phyloP scores from a whole-genome alignment of 176 grass and related monocot species.

The Triticum timopheevii region DNA sequence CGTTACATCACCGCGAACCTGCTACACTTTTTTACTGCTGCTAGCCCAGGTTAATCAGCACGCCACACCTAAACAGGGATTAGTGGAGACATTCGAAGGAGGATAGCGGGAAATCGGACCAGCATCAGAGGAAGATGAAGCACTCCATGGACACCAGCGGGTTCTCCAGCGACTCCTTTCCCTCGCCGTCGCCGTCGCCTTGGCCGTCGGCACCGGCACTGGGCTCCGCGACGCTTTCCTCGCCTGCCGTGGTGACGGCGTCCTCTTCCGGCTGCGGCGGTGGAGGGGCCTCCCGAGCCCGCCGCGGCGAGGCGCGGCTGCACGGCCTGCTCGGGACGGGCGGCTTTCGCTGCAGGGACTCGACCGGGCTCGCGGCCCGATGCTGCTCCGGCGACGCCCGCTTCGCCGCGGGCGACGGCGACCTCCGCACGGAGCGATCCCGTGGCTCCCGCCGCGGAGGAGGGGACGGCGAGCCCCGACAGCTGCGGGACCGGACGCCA shows the following conservation, averaged over 20 bases:
- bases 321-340: conserved; percentile 24
- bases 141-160: conserved; percentile 90
- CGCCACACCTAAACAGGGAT: conserved; percentile 10
- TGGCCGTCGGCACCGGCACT: neutral
- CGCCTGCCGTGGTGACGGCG: neutral
- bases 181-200: conserved; percentile 28
- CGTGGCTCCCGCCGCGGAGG: conserved; percentile 42
- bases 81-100: conserved; percentile 9
- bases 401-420: conserved; percentile 64
- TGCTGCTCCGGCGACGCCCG: conserved; percentile 25
- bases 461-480: conserved; percentile 50
- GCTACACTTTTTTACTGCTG: neutral
- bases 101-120: conserved; percentile 26
- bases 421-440: conserved; percentile 63
- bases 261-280: conserved; percentile 20
- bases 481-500: conserved; percentile 58
- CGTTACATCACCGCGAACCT: neutral
- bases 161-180: conserved; percentile 83
- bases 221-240: neutral
- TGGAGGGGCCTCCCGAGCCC: conserved; percentile 9
- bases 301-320: conserved; percentile 24
- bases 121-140: conserved; percentile 80
- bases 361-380: conserved; percentile 17
- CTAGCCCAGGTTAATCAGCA: neutral
- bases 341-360: conserved; percentile 11